Evolutionary conservation across 1,284 basidiomycete genomes (phyloP).

Genomic region (Entoloma clypeatum): DNA sequence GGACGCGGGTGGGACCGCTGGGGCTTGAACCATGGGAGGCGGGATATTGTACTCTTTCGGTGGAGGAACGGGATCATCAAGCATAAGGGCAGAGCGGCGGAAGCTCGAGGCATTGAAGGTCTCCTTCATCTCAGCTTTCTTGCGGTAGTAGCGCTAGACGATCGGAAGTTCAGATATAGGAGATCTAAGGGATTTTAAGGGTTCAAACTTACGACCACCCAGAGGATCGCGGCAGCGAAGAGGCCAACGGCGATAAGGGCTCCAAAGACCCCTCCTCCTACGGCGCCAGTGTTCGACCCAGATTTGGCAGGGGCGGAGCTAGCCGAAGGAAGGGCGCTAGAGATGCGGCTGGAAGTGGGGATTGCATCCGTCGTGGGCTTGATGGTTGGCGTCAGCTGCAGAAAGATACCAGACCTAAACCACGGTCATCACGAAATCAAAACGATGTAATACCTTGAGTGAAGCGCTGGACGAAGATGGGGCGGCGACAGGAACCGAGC

Average conservation of each 20-base stretch:
- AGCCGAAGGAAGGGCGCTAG: constrained; percentile 5
- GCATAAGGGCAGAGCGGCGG: constrained; percentile 19
- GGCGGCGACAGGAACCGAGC: not conserved
- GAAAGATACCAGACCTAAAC: not conserved
- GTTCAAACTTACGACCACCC: constrained; percentile 16
- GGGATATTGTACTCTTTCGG: constrained; percentile 15
- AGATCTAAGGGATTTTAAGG: not conserved
- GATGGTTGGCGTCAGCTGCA: not conserved
- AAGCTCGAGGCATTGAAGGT: constrained; percentile 22
- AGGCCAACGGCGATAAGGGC: constrained; percentile 11
- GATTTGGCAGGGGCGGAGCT: constrained; percentile 4
- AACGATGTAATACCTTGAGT: too few species aligned
- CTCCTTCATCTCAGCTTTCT: constrained; percentile 13
- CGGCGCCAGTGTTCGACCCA: constrained; percentile 14
- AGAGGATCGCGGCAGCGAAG: constrained; percentile 10
- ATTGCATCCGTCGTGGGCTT: not conserved
- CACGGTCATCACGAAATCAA: not conserved
- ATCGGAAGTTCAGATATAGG: not conserved
- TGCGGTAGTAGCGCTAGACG: constrained; percentile 18
- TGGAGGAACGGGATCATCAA: constrained; percentile 16
- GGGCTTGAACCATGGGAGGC: constrained; percentile 25
- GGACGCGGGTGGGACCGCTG: constrained; percentile 22
- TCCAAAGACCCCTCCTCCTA: constrained; percentile 19
- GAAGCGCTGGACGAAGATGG: not conserved
- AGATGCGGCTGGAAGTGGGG: not conserved